Base-by-base conservation (phyloP, 1,284 basidiomycete genomes). In the Polyporus tsugae region DNA sequence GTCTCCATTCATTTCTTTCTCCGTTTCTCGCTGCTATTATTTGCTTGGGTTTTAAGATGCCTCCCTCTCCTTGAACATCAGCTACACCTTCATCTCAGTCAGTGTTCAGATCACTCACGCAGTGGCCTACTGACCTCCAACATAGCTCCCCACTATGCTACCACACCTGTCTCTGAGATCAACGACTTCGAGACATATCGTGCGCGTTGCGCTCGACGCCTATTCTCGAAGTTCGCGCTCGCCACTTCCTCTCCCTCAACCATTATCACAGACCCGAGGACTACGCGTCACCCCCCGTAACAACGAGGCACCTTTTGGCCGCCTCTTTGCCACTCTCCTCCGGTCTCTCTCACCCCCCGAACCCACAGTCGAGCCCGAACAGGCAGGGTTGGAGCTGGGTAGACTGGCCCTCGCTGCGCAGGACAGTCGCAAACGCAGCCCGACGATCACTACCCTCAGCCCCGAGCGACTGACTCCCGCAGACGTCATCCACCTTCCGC, bases 381-480 rank as follows among this genome's bases (percentile, higher is more conserved):
- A 15, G 13, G 2, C 29, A 2, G 15, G 2, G 52, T 35, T 55
- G 25, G 29, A 10, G 9, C 29, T 19, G 52, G 17, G 29, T 6
- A 3, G 15, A 55, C 29, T 17, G 6, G 29, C 52, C 2, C 11
- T 17, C 29, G 29, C 52, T 19, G 29, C 15, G 1, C 52, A 55
- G 52, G 29, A 35, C 5, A 35, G 33, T 19, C 52, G 52, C 13
- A 55, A 35, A 15, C 52, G 52, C 52, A 55, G 29, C 29, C 33
- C 52, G 11, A 55, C 29, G 29, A 55, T 55, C 29, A 55, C 52
- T 13, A 55, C 52, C 52, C 29, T 55, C 13, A 33, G 29, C 52
- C 52, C 52, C 52, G 52, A 55, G 52, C 15, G 52, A 29, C 52
- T 55, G 3, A 55, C 52, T 33, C 17, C 52, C 15, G 52, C 52